Evolutionary conservation across 2,329 filamentous ascomycete genomes (phyloP), one percentile per base, ranked within the genome.

Genomic region (Pseudogymnoascus sp.): DNA sequence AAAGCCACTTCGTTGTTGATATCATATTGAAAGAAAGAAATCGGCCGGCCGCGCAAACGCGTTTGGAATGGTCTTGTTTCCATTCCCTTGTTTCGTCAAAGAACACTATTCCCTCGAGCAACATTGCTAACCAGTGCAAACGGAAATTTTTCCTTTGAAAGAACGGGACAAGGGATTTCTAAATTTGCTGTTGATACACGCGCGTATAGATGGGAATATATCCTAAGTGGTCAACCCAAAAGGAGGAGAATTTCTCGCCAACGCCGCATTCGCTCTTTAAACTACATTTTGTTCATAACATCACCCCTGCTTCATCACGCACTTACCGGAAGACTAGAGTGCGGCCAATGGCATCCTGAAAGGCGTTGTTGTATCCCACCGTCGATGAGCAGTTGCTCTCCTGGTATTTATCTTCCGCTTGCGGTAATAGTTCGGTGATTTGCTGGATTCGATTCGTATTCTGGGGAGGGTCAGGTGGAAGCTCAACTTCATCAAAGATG

Each of bases 401-500:
- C 18, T 75, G 70, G 66, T 79, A 76, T 73, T 81, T 85, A 45
- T 83, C 77, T 68, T 84, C 68, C 2, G 85, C 85, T 67, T 81
- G 74, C 0, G 83, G 81, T 72, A 87, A 70, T 83, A 84, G 91
- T 67, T 85, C 80, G 63, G 77, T 72, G 62, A 91, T 89, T 73
- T 86, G 86, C 69, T 83, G 78, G 64, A 89, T 82, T 21, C 89
- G 78, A 64, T 83, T 84, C 64, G 83, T 79, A 68, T 86, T 86
- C 77, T 85, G 65, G 36, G 36, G 23, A 29, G 64, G 37, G 51
- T 73, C 31, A 72, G 67, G 18, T 34, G n/a, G 8, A 57, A 16
- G 51, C 23, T 5, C 18, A 14, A 18, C 7, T 29, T 26, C 21
- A 23, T 42, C 18, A 14, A 63, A n/a, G 40, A 60, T 7, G 5